Base-by-base conservation (phyloP, 345 rosid species). In the Corchorus capsularis region DNA sequence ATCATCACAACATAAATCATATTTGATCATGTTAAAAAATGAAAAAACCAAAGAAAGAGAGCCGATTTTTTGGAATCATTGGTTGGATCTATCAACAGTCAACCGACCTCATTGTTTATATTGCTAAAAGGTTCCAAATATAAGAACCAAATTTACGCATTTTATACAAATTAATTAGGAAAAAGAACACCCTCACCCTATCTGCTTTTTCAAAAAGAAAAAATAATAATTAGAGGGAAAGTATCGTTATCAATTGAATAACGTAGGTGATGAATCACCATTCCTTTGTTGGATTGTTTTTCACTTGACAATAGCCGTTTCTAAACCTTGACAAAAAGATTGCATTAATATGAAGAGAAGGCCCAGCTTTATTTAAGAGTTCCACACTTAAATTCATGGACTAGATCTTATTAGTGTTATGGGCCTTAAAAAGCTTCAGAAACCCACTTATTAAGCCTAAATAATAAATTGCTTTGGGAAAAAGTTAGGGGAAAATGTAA, bases 11-110 rank as follows among this genome's bases (percentile, higher is more conserved):
- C 45, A 4, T 16, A 19, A 39, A 4, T 16, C 60, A 69, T 49
- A 69, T 8, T 8, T 69, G 60, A 69, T 69, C 22, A 15, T 66
- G 37, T 35, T 12, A 20, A 12, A 53, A 53, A 0, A 59, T 22
- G 35, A 20, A 68, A 27, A 47, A 19, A 3, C 61, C 61, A 8
- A 19, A 19, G 32, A 56, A 9, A 56, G 32, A 55, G 20, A 67
- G 59, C 73, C 73, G 22, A 69, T 45, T 55, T 69, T 69, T 69
- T 69, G 73, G 22, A 68, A 69, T 50, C 59, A 60, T 60, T 5
- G 62, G 20, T 54, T 10, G 9, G 59, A 54, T 54, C 3, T 20
- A 2, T 54, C 22, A 7, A 54, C 59, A 55, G 3, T 54, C 59
- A 2, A 17, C 20, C 22, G 22, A 55, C 3, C 27, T 7, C 60